Evolutionary conservation across 345 rosid genomes (phyloP).

Genomic region (Salix exigua): DNA sequence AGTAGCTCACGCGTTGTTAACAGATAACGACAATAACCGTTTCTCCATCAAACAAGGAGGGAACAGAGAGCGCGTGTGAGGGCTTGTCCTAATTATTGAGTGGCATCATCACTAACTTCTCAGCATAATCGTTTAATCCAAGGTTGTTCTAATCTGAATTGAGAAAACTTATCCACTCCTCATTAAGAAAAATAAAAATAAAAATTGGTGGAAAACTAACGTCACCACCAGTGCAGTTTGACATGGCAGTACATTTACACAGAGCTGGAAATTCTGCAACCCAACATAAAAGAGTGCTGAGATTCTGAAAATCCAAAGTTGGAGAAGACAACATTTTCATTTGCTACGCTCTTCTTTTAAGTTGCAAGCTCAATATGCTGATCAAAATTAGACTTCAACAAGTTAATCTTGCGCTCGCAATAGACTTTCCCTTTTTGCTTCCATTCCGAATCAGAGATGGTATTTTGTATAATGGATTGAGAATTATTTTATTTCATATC

Average conservation of each 20-base stretch:
- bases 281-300: background rate
- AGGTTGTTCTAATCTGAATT: background rate
- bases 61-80: no score
- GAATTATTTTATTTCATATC: no score
- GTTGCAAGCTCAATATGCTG: constrained; percentile 55
- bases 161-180: background rate
- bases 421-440: no score
- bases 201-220: background rate
- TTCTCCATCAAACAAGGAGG: no score
- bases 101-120: background rate
- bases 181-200: background rate
- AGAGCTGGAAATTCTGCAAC: background rate
- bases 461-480: no score
- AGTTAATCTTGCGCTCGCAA: no score
- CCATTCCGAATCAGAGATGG: no score
- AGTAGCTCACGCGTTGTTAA: no score
- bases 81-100: no score
- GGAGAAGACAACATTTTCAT: constrained; percentile 54
- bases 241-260: background rate
- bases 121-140: background rate
- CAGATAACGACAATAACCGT: no score
- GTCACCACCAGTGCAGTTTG: background rate
- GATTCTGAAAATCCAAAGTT: background rate
- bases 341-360: constrained; percentile 77
- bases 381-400: no score